Evolutionary conservation across 148 eudicot genomes (phyloP).

Genomic region (Hydrangea macrophylla): DNA sequence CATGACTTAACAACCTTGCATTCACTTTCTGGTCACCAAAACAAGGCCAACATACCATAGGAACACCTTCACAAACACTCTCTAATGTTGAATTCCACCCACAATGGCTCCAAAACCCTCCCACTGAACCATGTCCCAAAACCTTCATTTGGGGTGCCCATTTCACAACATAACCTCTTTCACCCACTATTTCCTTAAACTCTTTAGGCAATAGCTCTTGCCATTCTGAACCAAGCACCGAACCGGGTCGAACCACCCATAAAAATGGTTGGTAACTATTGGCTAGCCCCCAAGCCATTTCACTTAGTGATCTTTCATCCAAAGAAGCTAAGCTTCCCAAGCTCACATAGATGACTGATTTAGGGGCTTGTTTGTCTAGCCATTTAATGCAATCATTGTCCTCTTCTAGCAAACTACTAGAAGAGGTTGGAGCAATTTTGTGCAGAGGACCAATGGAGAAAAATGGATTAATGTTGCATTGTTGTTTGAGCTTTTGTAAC

Average conservation of each 20-base stretch:
- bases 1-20: slow-evolving; percentile 19
- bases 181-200: neutral
- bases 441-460: slow-evolving; percentile 17
- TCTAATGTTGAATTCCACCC: slow-evolving; percentile 31
- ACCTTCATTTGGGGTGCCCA: slow-evolving; percentile 29
- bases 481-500: neutral
- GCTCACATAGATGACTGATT: slow-evolving; percentile 23
- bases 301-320: slow-evolving; percentile 6
- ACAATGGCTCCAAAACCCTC: slow-evolving; percentile 32
- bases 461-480: slow-evolving; percentile 4
- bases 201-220: slow-evolving; percentile 19
- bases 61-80: slow-evolving; percentile 22
- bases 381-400: slow-evolving; percentile 19
- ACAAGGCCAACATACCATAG: slow-evolving; percentile 22
- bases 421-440: neutral
- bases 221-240: slow-evolving; percentile 19
- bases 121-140: slow-evolving; percentile 19
- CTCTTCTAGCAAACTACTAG: slow-evolving; percentile 12
- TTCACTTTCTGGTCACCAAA: slow-evolving; percentile 17
- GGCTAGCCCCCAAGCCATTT: slow-evolving; percentile 26
- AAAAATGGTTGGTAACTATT: slow-evolving; percentile 21
- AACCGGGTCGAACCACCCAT: slow-evolving; percentile 25
- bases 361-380: slow-evolving; percentile 23
- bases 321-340: slow-evolving; percentile 17
- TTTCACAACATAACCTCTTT: slow-evolving; percentile 15